Base-by-base conservation (phyloP, 2,329 filamentous ascomycete genomes). In the Cladosporium halotolerans region DNA sequence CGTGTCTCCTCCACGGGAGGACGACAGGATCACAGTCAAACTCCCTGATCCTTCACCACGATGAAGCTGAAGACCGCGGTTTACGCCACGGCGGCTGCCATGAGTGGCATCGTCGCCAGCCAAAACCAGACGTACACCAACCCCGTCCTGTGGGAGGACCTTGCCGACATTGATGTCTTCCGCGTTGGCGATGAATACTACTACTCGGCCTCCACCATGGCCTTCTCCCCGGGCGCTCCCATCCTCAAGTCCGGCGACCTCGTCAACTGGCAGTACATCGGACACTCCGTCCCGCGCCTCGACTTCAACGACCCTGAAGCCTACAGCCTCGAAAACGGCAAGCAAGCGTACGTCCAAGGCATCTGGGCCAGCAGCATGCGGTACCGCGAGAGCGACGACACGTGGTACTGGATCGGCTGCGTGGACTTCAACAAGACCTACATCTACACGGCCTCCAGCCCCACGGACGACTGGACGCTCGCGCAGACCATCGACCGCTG, bases 371-470 rank as follows among this genome's bases (percentile, higher is more conserved):
- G 76, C 0, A 76, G 74, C 0, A 66, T 83, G 54, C 68, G 74
- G 4, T 81, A 82, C 62, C 73, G 78, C 6, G 59, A 72, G 45
- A 76, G 73, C 32, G 76, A 72, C 28, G 69, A 72, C 1, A 66
- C 68, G 1, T 83, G 74, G 64, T 81, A 81, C 67, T 83, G 79
- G 79, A 72, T 80, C 8, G 80, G 79, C 1, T 83, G 80, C 58
- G 69, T 80, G 49, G 72, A 78, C 40, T 75, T 71, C 46, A 67
- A 70, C 32, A 70, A 72, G 8, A 80, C 79, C 0, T 81, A 79
- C 60, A 66, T 83, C 34, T 83, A 76, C 58, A 80, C 78, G 0
- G 71, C 79, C 0, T 46, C 65, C 3, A 63, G 65, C 9, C 68
- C 68, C 4, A 66, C 67, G 1, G 75, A 73, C 0, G 73, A 74